phyloP scores from a whole-genome alignment of 2,329 filamentous ascomycete species.

The Talaromyces marneffei region DNA sequence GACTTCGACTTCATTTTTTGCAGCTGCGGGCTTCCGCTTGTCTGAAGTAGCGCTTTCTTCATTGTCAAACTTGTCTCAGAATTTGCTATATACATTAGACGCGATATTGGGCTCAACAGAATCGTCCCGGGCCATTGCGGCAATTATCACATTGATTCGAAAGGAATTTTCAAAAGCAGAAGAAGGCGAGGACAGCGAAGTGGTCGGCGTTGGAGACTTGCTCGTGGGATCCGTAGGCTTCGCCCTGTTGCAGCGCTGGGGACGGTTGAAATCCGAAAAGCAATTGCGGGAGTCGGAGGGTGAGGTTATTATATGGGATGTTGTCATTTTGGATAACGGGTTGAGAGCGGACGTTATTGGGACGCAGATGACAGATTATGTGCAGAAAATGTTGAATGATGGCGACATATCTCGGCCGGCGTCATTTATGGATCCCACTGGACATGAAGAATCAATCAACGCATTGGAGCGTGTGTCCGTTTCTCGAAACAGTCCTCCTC shows the following conservation, averaged over 20 bases:
- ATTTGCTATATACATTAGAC: conserved; percentile 42
- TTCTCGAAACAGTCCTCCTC: conserved; percentile 20
- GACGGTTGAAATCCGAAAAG: conserved; percentile 39
- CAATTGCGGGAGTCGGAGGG: conserved; percentile 37
- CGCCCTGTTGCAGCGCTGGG: conserved; percentile 44
- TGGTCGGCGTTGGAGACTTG: conserved; percentile 40
- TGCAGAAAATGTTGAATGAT: conserved; percentile 38
- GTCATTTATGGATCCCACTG: conserved; percentile 42
- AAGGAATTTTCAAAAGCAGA: conserved; percentile 38
- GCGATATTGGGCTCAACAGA: conserved; percentile 45
- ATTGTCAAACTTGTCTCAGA: conserved; percentile 38
- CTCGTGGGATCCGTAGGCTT: conserved; percentile 42
- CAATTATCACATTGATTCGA: conserved; percentile 43
- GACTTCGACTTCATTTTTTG: conserved; percentile 44
- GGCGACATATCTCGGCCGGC: conserved; percentile 48
- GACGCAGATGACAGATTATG: conserved; percentile 32
- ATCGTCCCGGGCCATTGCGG: conserved; percentile 44
- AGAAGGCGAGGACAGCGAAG: conserved; percentile 25
- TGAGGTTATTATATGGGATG: conserved; percentile 44
- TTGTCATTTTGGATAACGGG: conserved; percentile 44
- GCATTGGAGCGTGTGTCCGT: conserved; percentile 32
- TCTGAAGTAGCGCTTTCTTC: conserved; percentile 42
- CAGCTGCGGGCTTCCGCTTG: conserved; percentile 42
- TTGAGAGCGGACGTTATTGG: conserved; percentile 43
- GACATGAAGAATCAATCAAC: conserved; percentile 34